These are phyloP conservation scores for Metarhizium guizhouense DNA, from an alignment of 2,329 filamentous ascomycete genomes.

Conservation along the genomic window DNA sequence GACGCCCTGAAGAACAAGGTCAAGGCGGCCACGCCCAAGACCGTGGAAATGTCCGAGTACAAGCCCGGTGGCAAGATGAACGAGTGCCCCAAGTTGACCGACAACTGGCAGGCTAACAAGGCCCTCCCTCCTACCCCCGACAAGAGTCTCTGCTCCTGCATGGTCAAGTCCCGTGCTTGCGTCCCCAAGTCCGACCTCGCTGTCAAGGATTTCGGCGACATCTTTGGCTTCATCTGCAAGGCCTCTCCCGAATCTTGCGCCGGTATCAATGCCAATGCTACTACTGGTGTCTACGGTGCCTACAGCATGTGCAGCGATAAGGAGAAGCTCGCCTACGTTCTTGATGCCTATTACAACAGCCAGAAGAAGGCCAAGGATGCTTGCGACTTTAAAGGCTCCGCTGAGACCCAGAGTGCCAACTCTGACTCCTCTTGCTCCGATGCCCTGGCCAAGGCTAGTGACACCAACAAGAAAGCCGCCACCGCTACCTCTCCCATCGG, in stretches of 20 bases:
- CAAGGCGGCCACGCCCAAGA: conserved; percentile 55
- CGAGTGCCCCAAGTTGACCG: conserved; percentile 58
- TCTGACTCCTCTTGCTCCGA: conserved; percentile 45
- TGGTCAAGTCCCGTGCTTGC: conserved; percentile 67
- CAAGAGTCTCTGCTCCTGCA: conserved; percentile 72
- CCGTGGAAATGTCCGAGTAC: conserved; percentile 60
- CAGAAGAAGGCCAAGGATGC: conserved; percentile 46
- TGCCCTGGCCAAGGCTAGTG: conserved; percentile 54
- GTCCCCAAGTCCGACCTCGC: conserved; percentile 50
- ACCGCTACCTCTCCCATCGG: conserved; percentile 5
- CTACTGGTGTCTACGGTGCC: conserved; percentile 61
- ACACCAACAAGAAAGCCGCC: conserved; percentile 31
- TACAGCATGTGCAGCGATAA: conserved; percentile 67
- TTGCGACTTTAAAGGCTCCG: conserved; percentile 64
- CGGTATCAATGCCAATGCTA: conserved; percentile 60
- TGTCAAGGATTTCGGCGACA: conserved; percentile 48
- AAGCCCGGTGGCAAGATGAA: conserved; percentile 61
- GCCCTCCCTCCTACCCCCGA: conserved; percentile 78
- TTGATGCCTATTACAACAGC: conserved; percentile 62
- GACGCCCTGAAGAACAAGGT: conserved; percentile 62
- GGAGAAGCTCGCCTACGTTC: conserved; percentile 63
- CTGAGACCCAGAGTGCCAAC: conserved; percentile 40
- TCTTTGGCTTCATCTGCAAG: conserved; percentile 71
- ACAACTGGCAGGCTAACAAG: conserved; percentile 55
- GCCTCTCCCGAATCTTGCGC: conserved; percentile 45